These are phyloP conservation scores for Lichtheimia corymbifera DNA, from an alignment of 371 early-diverging fungal species.

Conservation along the genomic window DNA sequence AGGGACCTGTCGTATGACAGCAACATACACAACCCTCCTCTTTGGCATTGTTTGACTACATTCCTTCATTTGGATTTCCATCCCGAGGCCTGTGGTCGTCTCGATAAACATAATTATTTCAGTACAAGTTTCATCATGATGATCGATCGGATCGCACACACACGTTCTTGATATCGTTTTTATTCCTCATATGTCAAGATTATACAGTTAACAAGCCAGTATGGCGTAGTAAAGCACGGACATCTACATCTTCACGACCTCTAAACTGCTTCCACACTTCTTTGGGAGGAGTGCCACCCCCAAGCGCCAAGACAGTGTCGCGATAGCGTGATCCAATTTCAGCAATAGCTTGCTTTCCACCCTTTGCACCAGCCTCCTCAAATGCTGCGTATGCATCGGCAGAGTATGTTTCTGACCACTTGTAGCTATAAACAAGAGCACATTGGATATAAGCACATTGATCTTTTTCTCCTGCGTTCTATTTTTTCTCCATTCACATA, in stretches of 20 bases:
- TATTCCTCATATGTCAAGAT: not conserved
- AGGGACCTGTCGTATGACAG: too few relatives aligned
- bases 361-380: conserved; percentile 47
- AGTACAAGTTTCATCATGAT: conserved; percentile 7
- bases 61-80: too few relatives aligned
- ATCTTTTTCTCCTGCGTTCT: not conserved
- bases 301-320: conserved; percentile 65
- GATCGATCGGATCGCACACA: conserved; percentile 7
- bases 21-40: too few relatives aligned
- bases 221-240: conserved; percentile 61
- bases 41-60: too few relatives aligned
- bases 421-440: conserved; percentile 47
- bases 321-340: conserved; percentile 60
- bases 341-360: conserved; percentile 30
- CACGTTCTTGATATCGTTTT: not conserved
- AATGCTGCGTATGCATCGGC: conserved; percentile 72
- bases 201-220: conserved; percentile 39
- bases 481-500: not conserved
- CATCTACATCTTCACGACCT: conserved; percentile 57
- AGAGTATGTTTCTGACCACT: conserved; percentile 70
- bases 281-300: conserved; percentile 63
- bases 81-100: not conserved
- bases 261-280: conserved; percentile 64
- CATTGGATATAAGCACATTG: not conserved
- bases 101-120: not conserved